Percentiles rank a stretch among this genome's conserved stretches.
These are phyloP conservation scores for Linnemannia hyalina DNA, from an alignment of 192 early-diverging fungal genomes.

Conservation along the genomic window DNA sequence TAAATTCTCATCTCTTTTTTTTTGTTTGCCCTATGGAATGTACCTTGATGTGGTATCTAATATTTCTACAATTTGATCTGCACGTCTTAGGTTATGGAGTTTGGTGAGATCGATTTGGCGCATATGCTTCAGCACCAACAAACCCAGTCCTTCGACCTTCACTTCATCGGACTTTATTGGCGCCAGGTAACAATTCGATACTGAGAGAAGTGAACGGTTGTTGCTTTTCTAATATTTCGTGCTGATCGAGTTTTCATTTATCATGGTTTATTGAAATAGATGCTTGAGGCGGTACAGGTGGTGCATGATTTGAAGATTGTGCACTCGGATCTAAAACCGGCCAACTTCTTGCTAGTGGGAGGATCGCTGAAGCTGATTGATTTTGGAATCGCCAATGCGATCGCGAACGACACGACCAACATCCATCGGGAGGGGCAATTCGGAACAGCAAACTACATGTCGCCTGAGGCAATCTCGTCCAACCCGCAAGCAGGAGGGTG, in stretches of 20 bases:
- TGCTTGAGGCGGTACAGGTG: slow-evolving; percentile 89
- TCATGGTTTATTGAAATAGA: slow-evolving; percentile 62
- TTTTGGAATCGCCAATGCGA: slow-evolving; percentile 97
- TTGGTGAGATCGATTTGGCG: slow-evolving; percentile 91
- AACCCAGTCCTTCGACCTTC: slow-evolving; percentile 70
- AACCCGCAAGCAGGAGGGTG: slow-evolving; percentile 26
- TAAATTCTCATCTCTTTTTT: slow-evolving; percentile 42
- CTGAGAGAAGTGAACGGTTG: neutral
- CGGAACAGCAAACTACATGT: slow-evolving; percentile 97
- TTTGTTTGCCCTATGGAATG: neutral
- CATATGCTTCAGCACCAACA: slow-evolving; percentile 66
- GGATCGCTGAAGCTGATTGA: slow-evolving; percentile 94
- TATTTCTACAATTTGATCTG: neutral
- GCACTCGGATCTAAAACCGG: slow-evolving; percentile 95
- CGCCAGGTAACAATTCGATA: slow-evolving; percentile 68
- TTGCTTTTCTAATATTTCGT: neutral
- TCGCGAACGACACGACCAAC: slow-evolving; percentile 95
- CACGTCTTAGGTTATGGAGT: slow-evolving; percentile 77
- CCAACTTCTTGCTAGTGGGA: slow-evolving; percentile 92
- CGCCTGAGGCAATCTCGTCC: slow-evolving; percentile 87
- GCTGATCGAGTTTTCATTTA: neutral
- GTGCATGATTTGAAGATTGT: slow-evolving; percentile 92
- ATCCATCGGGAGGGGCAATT: slow-evolving; percentile 88
- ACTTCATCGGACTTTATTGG: slow-evolving; percentile 89
- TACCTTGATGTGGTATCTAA: neutral